Evolutionary conservation across 1,284 basidiomycete species (phyloP).

Genomic region (Rugosomyces carneus): DNA sequence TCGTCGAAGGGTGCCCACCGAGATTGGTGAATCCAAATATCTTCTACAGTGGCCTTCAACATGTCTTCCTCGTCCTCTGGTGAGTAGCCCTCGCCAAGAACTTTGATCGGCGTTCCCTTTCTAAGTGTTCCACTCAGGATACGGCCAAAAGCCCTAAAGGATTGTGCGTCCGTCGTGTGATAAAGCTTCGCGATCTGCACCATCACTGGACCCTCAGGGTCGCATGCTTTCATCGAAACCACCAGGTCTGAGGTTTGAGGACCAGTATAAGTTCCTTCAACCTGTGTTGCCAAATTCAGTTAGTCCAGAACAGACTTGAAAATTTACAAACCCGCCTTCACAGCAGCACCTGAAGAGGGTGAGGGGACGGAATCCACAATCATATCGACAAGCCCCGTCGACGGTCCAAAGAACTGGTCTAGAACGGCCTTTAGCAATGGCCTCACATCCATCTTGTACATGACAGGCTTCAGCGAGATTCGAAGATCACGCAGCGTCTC

Average conservation of each 20-base stretch:
- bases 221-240: conserved; percentile 75
- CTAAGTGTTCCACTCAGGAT: conserved; percentile 88
- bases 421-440: conserved; percentile 91
- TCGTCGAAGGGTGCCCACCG: conserved; percentile 42
- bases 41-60: conserved; percentile 81
- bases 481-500: conserved; percentile 76
- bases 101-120: conserved; percentile 84
- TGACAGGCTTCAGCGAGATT: conserved; percentile 87
- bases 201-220: conserved; percentile 84
- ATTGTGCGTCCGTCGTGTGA: conserved; percentile 92
- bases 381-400: conserved; percentile 89
- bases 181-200: conserved; percentile 93
- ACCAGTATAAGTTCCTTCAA: conserved; percentile 81
- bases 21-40: conserved; percentile 86
- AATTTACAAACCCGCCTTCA: conserved; percentile 50
- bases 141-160: conserved; percentile 93
- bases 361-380: conserved; percentile 88
- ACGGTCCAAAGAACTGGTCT: conserved; percentile 92
- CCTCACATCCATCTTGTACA: conserved; percentile 97
- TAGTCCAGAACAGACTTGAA: neutral
- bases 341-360: conserved; percentile 62
- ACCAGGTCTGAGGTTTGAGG: conserved; percentile 78
- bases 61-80: conserved; percentile 99
- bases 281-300: conserved; percentile 31
- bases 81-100: conserved; percentile 96